Base-by-base conservation (phyloP, 2,329 filamentous ascomycete species). In the Aspergillus proliferans region DNA sequence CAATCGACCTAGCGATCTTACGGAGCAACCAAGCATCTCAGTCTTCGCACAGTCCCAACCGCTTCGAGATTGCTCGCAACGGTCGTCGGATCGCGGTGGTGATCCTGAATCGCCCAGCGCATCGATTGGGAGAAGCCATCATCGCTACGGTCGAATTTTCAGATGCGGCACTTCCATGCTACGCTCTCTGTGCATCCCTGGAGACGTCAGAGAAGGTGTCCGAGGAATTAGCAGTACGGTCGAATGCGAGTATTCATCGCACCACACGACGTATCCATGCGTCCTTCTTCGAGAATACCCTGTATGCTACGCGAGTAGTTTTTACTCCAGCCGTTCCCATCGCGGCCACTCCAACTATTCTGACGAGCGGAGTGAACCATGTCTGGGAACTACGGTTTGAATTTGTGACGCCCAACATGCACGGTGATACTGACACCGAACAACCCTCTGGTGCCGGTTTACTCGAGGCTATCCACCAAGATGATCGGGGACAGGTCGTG, bases 11-110 rank as follows among this genome's bases (percentile, higher is more conserved):
- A 52, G 84, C 93, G 10, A 95, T 97, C 51, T 77, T 96, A 47
- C 84, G 88, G 55, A 90, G 88, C 63, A 89, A 89, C 57, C 73
- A 85, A 57, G 78, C 82, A 0, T 76, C 76, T 2, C 78, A 82
- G 41, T 80, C 82, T n/a, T 83, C 85, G 33, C 85, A 89, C 59
- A 91, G 87, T 63, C 82, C 86, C n/a, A 96, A 95, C 61, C 84
- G 90, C 36, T 98, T 97, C 66, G 91, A 95, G 64, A 97, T 98
- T 65, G 86, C 92, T 10, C 86, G 92, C 12, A 91, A 90, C 61
- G 91, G 91, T n/a, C 84, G 85, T 48, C 85, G 85, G n/a, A 91
- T 98, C 10, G 92, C 88, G 2, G 88, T 94, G 5, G 82, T 98
- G 48, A 90, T 91, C 71, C 79, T 98, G 28, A 87, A 91, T 4